Evolutionary conservation across 2,329 filamentous ascomycete species (phyloP).

Genomic region (Cladosporium cucumerinum): DNA sequence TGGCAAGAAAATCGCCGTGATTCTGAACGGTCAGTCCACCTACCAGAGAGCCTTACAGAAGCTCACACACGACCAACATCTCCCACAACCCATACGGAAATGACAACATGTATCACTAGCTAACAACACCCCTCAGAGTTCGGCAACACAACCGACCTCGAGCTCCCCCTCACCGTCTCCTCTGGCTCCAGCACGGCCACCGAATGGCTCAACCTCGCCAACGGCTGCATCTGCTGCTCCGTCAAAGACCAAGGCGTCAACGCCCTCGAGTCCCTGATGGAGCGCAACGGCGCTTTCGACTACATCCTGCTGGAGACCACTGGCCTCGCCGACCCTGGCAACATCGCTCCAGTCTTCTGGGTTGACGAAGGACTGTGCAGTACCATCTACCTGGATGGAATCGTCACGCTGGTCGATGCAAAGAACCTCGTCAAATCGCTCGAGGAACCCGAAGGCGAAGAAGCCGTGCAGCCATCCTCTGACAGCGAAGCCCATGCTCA

Average conservation of each 20-base stretch:
- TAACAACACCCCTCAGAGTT: slow-evolving; percentile 31
- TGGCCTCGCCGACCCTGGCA: slow-evolving; percentile 89
- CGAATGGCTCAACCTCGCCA: slow-evolving; percentile 94
- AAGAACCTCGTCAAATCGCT: slow-evolving; percentile 84
- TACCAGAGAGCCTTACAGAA: neutral
- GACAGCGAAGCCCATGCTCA: no score
- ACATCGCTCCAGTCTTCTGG: slow-evolving; percentile 95
- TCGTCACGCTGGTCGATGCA: slow-evolving; percentile 92
- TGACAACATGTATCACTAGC: neutral
- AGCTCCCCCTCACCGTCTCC: slow-evolving; percentile 90
- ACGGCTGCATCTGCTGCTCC: slow-evolving; percentile 96
- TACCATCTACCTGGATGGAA: slow-evolving; percentile 93
- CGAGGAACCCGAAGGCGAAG: slow-evolving; percentile 57
- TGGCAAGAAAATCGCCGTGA: slow-evolving; percentile 97
- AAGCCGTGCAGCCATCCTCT: no score
- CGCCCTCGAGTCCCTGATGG: slow-evolving; percentile 94
- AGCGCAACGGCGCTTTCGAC: slow-evolving; percentile 88
- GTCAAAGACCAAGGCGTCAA: slow-evolving; percentile 95
- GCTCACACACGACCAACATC: neutral
- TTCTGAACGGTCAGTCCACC: slow-evolving; percentile 69
- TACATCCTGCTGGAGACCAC: slow-evolving; percentile 98
- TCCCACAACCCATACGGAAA: no score
- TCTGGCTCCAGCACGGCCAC: slow-evolving; percentile 73
- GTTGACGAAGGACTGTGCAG: slow-evolving; percentile 93
- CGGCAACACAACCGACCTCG: slow-evolving; percentile 71